Percentiles rank a stretch among this genome's conserved stretches.
phyloP scores from a whole-genome alignment of 495 filamentous ascomycete genomes.

The Letharia columbiana region DNA sequence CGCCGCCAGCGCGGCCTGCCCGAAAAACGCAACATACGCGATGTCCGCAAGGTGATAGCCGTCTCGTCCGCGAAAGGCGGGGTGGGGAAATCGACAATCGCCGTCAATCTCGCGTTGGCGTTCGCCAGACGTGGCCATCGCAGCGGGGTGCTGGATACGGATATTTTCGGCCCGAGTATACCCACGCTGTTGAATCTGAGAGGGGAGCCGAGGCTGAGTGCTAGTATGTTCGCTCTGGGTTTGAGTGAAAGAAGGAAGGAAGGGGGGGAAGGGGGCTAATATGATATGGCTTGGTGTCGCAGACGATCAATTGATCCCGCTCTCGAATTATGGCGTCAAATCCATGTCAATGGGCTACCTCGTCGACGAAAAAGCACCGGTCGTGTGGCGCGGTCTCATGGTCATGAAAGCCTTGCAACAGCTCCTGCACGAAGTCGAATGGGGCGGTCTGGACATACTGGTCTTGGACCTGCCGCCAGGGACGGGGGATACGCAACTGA shows the following conservation, averaged over 20 bases:
- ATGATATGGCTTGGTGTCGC: neutral
- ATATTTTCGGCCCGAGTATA: constrained; percentile 94
- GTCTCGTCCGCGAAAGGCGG: constrained; percentile 95
- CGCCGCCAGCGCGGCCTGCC: constrained; percentile 82
- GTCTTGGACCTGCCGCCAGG: constrained; percentile 90
- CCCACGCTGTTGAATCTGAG: constrained; percentile 80
- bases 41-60: constrained; percentile 80
- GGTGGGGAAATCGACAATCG: constrained; percentile 91
- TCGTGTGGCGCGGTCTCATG: constrained; percentile 97
- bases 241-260: constrained; percentile 6
- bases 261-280: neutral
- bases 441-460: constrained; percentile 74
- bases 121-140: constrained; percentile 72
- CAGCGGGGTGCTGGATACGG: constrained; percentile 83
- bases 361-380: constrained; percentile 63
- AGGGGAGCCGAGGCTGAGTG: constrained; percentile 59
- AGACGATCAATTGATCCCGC: constrained; percentile 63
- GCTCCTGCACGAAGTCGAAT: constrained; percentile 86
- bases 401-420: constrained; percentile 96
- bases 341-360: constrained; percentile 99
- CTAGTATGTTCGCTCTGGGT: constrained; percentile 34
- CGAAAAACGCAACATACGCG: constrained; percentile 63
- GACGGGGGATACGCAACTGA: constrained; percentile 90
- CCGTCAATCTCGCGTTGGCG: constrained; percentile 80
- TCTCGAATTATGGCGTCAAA: constrained; percentile 93